Conservation (phyloP, 2,329 filamentous ascomycete species). For the Niveomyces coronatus region DNA sequence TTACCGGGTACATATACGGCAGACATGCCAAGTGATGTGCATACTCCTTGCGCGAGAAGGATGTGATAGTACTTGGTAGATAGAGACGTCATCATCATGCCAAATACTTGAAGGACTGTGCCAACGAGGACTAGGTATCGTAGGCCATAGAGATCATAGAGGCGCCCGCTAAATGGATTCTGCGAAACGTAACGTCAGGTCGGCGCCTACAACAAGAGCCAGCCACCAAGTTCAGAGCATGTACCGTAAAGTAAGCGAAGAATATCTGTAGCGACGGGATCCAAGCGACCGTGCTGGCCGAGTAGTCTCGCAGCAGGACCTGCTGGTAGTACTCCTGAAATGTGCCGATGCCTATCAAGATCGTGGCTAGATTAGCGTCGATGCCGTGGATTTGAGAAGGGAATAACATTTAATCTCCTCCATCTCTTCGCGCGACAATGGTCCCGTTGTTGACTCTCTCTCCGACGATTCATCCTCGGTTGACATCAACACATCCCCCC, state of each 20-base stretch:
- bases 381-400: no score
- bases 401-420: not conserved
- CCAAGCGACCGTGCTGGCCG: conserved; percentile 40
- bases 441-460: not conserved
- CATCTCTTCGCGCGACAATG: not conserved
- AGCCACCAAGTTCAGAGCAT: no score
- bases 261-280: conserved; percentile 38
- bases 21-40: conserved; percentile 10
- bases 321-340: conserved; percentile 44
- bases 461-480: no score
- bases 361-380: no score
- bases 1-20: conserved; percentile 10
- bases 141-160: conserved; percentile 25
- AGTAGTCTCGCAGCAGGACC: conserved; percentile 31
- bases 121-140: conserved; percentile 10
- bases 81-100: conserved; percentile 6
- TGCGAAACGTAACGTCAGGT: no score
- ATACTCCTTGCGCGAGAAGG: conserved; percentile 9
- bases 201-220: no score
- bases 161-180: conserved; percentile 31
- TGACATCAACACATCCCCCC: no score
- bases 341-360: conserved; percentile 26
- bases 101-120: conserved; percentile 7
- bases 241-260: conserved; percentile 19
- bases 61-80: conserved; percentile 9